phyloP scores from a whole-genome alignment of 23 red algal genomes.

The Pyropia haitanensis region DNA sequence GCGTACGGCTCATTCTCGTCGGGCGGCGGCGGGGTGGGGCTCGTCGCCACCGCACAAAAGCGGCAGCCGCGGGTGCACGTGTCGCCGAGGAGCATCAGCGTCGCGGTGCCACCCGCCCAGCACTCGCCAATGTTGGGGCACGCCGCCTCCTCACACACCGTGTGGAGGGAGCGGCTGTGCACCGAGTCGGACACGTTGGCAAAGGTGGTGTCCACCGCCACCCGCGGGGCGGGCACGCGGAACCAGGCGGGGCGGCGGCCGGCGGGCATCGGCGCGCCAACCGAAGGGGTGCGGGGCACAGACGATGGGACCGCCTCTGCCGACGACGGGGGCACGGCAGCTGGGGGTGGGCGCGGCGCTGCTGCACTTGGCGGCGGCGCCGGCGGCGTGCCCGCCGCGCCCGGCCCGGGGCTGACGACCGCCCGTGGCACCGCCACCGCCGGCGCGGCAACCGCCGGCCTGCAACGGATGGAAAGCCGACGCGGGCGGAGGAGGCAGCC shows the following conservation, averaged over 20 bases:
- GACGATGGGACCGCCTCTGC: too few relatives aligned
- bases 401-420: too few relatives aligned
- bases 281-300: conserved; percentile 7
- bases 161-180: conserved; percentile 36
- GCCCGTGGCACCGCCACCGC: too few relatives aligned
- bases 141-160: conserved; percentile 96
- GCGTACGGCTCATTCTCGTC: conserved; percentile 81
- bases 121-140: conserved; percentile 99
- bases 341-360: too few relatives aligned
- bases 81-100: conserved; percentile 95
- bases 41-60: conserved; percentile 94
- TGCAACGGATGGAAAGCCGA: too few relatives aligned
- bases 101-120: conserved; percentile 96
- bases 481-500: too few relatives aligned
- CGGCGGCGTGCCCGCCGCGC: too few relatives aligned
- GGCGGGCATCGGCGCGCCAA: conserved; percentile 45
- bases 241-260: conserved; percentile 49
- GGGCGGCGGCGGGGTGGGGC: conserved; percentile 30
- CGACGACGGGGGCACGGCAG: too few relatives aligned
- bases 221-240: conserved; percentile 63
- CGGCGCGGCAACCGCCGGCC: too few relatives aligned
- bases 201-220: conserved; percentile 38
- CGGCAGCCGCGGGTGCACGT: conserved; percentile 96
- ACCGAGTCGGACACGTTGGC: conserved; percentile 27
- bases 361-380: too few relatives aligned